Conservation (phyloP, 306 rosid species). For the Cyclanthera cordifolia region DNA sequence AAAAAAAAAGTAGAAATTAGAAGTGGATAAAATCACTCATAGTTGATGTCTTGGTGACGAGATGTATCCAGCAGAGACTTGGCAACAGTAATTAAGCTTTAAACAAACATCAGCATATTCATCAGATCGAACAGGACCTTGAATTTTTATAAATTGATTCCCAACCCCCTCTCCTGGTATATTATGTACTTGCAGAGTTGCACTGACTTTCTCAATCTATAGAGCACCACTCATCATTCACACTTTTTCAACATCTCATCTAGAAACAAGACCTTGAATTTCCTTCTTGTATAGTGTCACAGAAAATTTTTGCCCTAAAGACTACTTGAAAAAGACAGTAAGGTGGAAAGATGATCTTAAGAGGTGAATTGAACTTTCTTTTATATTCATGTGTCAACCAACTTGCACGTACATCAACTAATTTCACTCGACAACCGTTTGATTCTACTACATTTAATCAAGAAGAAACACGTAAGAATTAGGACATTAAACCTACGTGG, state of each 20-base stretch:
- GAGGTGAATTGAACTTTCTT: no score
- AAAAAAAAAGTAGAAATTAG: background rate
- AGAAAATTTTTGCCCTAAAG: background rate
- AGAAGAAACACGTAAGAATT: no score
- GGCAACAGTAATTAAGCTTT: background rate
- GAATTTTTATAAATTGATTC: background rate
- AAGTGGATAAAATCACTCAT: background rate
- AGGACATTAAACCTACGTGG: no score
- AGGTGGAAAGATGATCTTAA: no score
- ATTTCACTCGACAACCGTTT: no score
- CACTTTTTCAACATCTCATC: background rate
- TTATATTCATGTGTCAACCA: no score
- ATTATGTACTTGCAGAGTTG: background rate
- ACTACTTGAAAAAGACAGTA: no score
- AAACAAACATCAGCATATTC: background rate
- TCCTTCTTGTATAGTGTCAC: background rate
- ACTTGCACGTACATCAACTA: no score
- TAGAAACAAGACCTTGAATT: background rate
- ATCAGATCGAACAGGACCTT: background rate
- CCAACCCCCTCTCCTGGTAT: background rate
- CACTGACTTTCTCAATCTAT: background rate
- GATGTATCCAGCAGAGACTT: background rate
- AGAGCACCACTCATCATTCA: background rate
- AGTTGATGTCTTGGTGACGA: no score
- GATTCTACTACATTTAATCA: no score